phyloP scores from a whole-genome alignment of 106 monocot species.

The Dioscorea dumetorum region DNA sequence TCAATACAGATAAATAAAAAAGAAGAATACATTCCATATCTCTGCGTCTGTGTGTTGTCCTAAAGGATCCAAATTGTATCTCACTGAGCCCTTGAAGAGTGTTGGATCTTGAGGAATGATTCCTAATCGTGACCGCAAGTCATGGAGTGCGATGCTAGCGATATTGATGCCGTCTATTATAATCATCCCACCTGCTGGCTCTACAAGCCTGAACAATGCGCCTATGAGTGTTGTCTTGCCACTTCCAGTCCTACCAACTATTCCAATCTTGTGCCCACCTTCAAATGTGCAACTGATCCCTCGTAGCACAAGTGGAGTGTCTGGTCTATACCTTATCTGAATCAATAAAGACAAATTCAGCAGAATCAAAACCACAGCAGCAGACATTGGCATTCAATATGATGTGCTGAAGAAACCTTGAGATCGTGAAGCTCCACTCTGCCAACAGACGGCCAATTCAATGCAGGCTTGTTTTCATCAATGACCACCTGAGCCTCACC shows the following conservation, averaged over 20 bases:
- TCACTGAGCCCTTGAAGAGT: constrained; percentile 80
- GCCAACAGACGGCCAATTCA: constrained; percentile 72
- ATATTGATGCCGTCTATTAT: constrained; percentile 72
- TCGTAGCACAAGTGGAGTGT: constrained; percentile 56
- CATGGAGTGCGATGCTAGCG: constrained; percentile 72
- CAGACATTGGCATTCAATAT: neutral
- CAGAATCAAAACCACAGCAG: neutral
- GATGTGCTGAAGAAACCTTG: constrained; percentile 27
- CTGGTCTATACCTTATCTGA: constrained; percentile 75
- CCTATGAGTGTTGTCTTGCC: constrained; percentile 81
- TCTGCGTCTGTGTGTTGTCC: constrained; percentile 54
- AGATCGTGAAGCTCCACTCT: constrained; percentile 70
- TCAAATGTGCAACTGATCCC: constrained; percentile 80
- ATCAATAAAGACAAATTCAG: constrained; percentile 1
- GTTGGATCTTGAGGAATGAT: constrained; percentile 98
- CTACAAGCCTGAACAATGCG: constrained; percentile 80
- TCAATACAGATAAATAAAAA: too few species aligned
- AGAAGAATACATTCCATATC: constrained; percentile 77
- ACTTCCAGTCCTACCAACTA: constrained; percentile 91
- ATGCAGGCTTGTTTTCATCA: constrained; percentile 42
- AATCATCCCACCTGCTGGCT: constrained; percentile 65
- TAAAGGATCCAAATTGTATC: constrained; percentile 85
- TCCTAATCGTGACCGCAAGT: constrained; percentile 71
- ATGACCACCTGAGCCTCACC: constrained; percentile 82
- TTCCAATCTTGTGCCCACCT: constrained; percentile 78